Percentiles rank a stretch among this genome's conserved stretches.
These are phyloP conservation scores for Xylariaceae sp. DNA, from an alignment of 2,329 filamentous ascomycete genomes.

Conservation along the genomic window DNA sequence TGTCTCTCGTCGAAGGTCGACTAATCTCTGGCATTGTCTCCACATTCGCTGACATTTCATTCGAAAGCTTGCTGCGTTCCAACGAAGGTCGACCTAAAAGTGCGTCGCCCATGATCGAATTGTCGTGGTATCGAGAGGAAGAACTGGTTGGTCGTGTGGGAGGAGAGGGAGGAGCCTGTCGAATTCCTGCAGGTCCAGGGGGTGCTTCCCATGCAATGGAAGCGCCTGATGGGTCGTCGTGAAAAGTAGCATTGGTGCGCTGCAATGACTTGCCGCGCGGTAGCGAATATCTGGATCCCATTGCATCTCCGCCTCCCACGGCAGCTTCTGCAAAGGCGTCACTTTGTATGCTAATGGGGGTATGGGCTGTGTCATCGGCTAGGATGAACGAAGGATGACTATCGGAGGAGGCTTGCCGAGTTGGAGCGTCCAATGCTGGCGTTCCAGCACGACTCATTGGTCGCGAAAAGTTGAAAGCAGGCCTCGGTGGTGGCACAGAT, in stretches of 20 bases:
- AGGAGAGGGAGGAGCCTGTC: conserved; percentile 55
- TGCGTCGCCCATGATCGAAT: conserved; percentile 37
- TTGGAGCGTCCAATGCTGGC: conserved; percentile 52
- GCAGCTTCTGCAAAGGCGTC: conserved; percentile 56
- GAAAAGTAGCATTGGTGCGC: conserved; percentile 56
- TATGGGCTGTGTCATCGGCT: conserved; percentile 60
- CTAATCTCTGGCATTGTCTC: conserved; percentile 42
- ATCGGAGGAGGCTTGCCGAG: conserved; percentile 60
- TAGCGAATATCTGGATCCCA: conserved; percentile 70
- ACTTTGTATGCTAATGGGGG: conserved; percentile 67
- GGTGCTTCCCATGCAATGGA: conserved; percentile 63
- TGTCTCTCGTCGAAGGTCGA: conserved; percentile 41
- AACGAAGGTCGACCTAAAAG: conserved; percentile 42
- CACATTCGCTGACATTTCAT: conserved; percentile 40
- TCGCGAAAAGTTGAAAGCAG: conserved; percentile 89
- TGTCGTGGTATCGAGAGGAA: conserved; percentile 35
- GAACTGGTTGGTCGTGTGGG: conserved; percentile 57
- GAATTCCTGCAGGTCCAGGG: conserved; percentile 34
- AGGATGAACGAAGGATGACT: conserved; percentile 61
- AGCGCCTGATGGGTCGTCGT: conserved; percentile 48
- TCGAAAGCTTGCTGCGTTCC: conserved; percentile 47
- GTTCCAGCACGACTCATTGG: conserved; percentile 72
- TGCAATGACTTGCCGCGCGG: conserved; percentile 78
- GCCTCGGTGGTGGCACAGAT: conserved; percentile 62
- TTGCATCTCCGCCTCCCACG: conserved; percentile 43